These are phyloP conservation scores for Elsinoe ampelina DNA, from an alignment of 2,329 filamentous ascomycete species.

Conservation along the genomic window DNA sequence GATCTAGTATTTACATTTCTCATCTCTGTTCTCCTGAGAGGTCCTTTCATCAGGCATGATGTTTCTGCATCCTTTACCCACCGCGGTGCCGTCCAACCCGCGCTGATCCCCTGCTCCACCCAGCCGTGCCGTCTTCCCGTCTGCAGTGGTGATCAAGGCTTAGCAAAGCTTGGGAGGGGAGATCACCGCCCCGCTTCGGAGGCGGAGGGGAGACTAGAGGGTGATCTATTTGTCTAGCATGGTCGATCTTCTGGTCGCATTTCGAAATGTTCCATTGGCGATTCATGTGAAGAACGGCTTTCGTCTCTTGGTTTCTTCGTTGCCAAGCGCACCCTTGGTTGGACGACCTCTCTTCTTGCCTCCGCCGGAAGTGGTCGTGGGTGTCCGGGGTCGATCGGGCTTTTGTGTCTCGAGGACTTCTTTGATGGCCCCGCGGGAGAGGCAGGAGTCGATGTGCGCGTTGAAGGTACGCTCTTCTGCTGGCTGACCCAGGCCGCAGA, in stretches of 20 bases:
- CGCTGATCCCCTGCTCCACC: background rate
- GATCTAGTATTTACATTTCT: no score
- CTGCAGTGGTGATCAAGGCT: background rate
- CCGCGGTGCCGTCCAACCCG: background rate
- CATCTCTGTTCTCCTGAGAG: no score
- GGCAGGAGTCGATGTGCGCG: conserved; percentile 81
- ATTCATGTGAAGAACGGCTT: conserved; percentile 7
- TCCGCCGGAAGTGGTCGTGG: conserved; percentile 13
- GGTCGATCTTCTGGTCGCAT: background rate
- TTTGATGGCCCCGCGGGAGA: conserved; percentile 77
- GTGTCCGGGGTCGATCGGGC: conserved; percentile 14
- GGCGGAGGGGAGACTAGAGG: background rate
- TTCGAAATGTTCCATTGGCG: background rate
- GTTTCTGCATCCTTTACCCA: background rate
- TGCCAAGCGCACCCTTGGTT: background rate
- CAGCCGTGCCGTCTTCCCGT: conserved; percentile 9
- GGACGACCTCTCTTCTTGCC: conserved; percentile 23
- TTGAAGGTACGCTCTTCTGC: conserved; percentile 75
- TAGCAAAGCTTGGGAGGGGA: background rate
- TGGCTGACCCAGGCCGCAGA: conserved; percentile 67
- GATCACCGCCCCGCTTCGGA: background rate
- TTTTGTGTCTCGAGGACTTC: conserved; percentile 58
- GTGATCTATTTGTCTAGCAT: background rate
- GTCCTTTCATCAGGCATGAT: background rate
- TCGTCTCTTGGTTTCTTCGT: background rate